Evolutionary conservation across 495 filamentous ascomycete species (phyloP).

Genomic region (Penicillium argentinense): DNA sequence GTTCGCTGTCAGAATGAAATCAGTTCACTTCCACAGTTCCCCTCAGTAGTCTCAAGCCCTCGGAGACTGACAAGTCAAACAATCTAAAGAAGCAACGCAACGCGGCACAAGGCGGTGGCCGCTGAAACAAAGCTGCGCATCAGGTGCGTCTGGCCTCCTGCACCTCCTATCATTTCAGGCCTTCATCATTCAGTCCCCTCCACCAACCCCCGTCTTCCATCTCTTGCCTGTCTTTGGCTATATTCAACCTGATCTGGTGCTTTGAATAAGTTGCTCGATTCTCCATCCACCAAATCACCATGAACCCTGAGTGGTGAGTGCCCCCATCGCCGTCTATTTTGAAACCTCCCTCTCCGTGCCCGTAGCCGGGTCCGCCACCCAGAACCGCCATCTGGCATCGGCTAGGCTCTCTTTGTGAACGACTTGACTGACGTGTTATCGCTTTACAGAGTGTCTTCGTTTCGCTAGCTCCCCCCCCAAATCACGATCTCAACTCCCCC

Average conservation of each 20-base stretch:
- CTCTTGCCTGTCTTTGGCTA: conserved; percentile 11
- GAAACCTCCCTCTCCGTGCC: conserved; percentile 17
- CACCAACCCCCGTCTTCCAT: conserved; percentile 15
- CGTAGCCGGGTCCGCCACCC: conserved; percentile 6
- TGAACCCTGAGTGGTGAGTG: conserved; percentile 95
- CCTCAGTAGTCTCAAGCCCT: too few relatives aligned
- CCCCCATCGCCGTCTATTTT: conserved; percentile 5
- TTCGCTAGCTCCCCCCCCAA: neutral
- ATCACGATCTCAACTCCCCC: conserved; percentile 4
- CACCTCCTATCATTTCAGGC: conserved; percentile 41
- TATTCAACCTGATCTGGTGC: conserved; percentile 10
- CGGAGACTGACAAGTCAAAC: too few relatives aligned
- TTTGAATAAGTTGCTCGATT: neutral
- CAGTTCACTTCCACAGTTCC: too few relatives aligned
- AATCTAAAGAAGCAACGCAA: neutral
- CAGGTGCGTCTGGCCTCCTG: conserved; percentile 31
- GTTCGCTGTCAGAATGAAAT: neutral
- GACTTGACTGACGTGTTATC: conserved; percentile 7
- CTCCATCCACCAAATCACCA: conserved; percentile 35
- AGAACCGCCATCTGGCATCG: conserved; percentile 2
- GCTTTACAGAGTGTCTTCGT: conserved; percentile 20
- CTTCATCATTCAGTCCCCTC: conserved; percentile 26
- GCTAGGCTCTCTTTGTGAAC: neutral
- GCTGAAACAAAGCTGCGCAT: conserved; percentile 35
- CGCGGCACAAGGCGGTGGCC: conserved; percentile 13